Conservation (phyloP, 139 green algal species). For the Chlorella sp. region DNA sequence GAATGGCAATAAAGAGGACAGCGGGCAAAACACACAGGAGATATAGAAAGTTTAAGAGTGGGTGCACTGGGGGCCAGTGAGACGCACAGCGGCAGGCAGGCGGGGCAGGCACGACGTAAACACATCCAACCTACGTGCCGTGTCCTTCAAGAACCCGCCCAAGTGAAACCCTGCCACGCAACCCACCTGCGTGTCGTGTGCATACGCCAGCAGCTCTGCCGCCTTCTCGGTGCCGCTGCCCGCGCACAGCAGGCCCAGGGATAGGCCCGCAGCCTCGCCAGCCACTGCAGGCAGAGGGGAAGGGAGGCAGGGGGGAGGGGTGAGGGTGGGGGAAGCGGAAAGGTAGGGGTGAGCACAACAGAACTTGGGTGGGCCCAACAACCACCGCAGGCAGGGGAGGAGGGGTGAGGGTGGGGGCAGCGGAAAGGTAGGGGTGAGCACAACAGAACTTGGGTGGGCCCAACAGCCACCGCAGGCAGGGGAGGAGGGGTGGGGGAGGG, state of each 20-base stretch:
- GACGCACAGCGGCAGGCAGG: not conserved
- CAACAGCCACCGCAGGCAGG: constrained; percentile 63
- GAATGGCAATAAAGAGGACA: not conserved
- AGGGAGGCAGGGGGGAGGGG: too few species aligned
- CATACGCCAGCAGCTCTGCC: constrained; percentile 94
- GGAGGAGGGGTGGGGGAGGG: too few species aligned
- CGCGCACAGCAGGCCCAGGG: constrained; percentile 92
- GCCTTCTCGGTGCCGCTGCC: constrained; percentile 79
- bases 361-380: constrained; percentile 16
- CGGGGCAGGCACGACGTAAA: not conserved
- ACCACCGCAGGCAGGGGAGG: constrained; percentile 61
- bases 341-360: too few species aligned
- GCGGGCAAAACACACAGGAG: not conserved
- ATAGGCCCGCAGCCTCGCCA: constrained; percentile 86
- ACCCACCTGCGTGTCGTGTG: constrained; percentile 91
- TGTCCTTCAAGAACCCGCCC: too few species aligned
- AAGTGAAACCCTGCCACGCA: too few species aligned
- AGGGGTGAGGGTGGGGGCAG: too few species aligned
- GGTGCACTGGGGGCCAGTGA: not conserved
- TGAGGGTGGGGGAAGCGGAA: too few species aligned
- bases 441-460: not conserved
- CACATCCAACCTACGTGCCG: constrained; percentile 86
- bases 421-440: too few species aligned
- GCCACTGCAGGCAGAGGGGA: constrained; percentile 53
- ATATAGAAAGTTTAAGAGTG: not conserved